phyloP scores from a whole-genome alignment of 768 basidiomycete species.

The Mycena latifolia region DNA sequence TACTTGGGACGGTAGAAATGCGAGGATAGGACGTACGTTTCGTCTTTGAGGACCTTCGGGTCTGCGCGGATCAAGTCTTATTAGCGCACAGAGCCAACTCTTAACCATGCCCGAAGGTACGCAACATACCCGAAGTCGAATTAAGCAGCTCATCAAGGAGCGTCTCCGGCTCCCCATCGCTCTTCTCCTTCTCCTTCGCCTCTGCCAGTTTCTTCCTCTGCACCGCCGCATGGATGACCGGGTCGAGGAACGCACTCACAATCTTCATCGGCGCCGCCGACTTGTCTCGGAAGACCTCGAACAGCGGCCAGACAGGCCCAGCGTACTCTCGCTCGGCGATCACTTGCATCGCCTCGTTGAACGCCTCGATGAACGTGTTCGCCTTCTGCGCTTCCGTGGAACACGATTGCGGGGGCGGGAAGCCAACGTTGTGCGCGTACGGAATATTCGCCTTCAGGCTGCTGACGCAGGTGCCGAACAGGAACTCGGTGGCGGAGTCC shows the following conservation, averaged over 20 bases:
- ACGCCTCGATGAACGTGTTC: slow-evolving; percentile 60
- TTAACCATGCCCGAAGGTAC: no score
- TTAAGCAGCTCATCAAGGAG: slow-evolving; percentile 67
- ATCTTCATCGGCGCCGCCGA: slow-evolving; percentile 59
- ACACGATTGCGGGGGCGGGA: slow-evolving; percentile 33
- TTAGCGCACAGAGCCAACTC: neutral
- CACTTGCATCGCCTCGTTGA: slow-evolving; percentile 59
- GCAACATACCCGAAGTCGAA: slow-evolving; percentile 60
- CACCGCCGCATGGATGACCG: slow-evolving; percentile 63
- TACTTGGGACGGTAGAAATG: neutral
- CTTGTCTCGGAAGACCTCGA: slow-evolving; percentile 65
- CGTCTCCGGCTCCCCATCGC: slow-evolving; percentile 48
- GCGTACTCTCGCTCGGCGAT: slow-evolving; percentile 54
- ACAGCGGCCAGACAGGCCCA: slow-evolving; percentile 63
- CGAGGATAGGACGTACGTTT: slow-evolving; percentile 47
- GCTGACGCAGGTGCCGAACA: slow-evolving; percentile 62
- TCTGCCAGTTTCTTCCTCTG: slow-evolving; percentile 47
- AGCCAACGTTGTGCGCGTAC: slow-evolving; percentile 53
- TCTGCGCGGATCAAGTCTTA: slow-evolving; percentile 46
- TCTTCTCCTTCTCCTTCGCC: slow-evolving; percentile 20
- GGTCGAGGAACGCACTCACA: slow-evolving; percentile 66
- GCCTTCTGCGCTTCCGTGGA: slow-evolving; percentile 39
- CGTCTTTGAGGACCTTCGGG: slow-evolving; percentile 56
- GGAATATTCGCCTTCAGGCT: slow-evolving; percentile 63
- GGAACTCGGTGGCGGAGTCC: slow-evolving; percentile 71